Evolutionary conservation across 2,329 filamentous ascomycete species (phyloP), one percentile per base, ranked within the genome.

Genomic region (Endocalyx cinctus): DNA sequence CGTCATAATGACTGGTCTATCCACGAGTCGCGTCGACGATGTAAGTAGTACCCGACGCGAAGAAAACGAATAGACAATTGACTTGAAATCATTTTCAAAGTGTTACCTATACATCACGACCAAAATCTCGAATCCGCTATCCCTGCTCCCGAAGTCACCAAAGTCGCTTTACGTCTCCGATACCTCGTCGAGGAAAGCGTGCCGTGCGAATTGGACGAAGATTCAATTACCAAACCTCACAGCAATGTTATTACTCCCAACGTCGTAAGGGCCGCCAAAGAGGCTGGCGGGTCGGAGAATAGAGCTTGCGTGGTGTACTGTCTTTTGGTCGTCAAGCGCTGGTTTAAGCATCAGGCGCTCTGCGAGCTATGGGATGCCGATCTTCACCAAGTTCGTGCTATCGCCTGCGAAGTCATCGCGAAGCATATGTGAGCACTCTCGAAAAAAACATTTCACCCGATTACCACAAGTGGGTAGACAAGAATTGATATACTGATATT

Each of bases 311-410:
- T 97, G 4, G 84, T 94, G 3, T 95, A 80, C 59, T 84, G 84
- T 46, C 66, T 96, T 35, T 72, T 96, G 4, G 77, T 94, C 28
- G 75, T 70, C 47, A 74, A 76, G 57, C 66, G 67, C 33, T 83
- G 79, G 79, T 97, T 96, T 62, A 81, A 77, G 54, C 78, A 77
- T 41, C 89, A 97, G 63, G 79, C 87, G 2, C 42, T 72, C 17
- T 59, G 81, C 6, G 92, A 98, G 68, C 76, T 97, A 3, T 98
- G 90, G 87, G 90, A 98, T 60, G 81, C 89, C 6, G 83, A 87
- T 39, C 69, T 97, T 25, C 87, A 95, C 57, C 65, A 81, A 26
- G 67, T 92, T 23, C 78, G 90, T 18, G 87, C 87, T 2, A 68
- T 75, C 3, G 89, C 92, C 11, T 95, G 88, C 54, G 88, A 96